Conservation (phyloP, 1,284 basidiomycete genomes). For the Irpex sp. region DNA sequence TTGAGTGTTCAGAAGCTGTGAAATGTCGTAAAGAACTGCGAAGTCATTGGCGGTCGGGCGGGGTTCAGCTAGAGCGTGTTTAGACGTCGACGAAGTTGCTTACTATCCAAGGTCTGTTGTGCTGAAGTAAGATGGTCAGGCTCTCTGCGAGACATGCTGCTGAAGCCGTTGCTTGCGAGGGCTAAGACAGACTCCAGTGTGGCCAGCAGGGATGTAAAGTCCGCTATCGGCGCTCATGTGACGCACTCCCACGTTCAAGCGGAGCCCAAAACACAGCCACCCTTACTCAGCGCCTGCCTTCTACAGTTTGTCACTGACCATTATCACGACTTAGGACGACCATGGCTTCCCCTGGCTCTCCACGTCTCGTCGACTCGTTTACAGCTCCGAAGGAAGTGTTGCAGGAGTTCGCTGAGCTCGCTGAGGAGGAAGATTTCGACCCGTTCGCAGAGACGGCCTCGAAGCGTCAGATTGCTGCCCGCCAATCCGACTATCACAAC, state of each 20-base stretch:
- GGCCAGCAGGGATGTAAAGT: neutral
- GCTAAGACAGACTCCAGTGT: neutral
- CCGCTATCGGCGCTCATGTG: slow-evolving; percentile 4
- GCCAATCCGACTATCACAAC: slow-evolving; percentile 96
- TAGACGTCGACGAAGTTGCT: slow-evolving; percentile 20
- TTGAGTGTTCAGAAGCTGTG: slow-evolving; percentile 78
- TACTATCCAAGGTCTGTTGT: slow-evolving; percentile 78
- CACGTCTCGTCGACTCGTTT: slow-evolving; percentile 73
- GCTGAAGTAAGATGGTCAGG: slow-evolving; percentile 67
- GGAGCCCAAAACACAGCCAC: neutral
- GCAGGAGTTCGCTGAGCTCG: slow-evolving; percentile 90
- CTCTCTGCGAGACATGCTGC: slow-evolving; percentile 38
- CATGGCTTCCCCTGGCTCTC: slow-evolving; percentile 35
- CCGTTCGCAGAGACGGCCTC: slow-evolving; percentile 92
- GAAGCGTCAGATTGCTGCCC: slow-evolving; percentile 88
- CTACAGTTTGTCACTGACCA: slow-evolving; percentile 9
- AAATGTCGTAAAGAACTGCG: slow-evolving; percentile 77
- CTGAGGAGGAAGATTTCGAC: slow-evolving; percentile 89
- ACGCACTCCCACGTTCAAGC: neutral
- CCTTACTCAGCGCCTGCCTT: slow-evolving; percentile 13
- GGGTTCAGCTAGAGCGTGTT: no score
- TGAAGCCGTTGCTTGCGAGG: neutral
- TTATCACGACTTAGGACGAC: slow-evolving; percentile 10
- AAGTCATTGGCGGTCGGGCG: no score
- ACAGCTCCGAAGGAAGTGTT: slow-evolving; percentile 94